Evolutionary conservation across 2,329 filamentous ascomycete genomes (phyloP).

Genomic region (Monosporascus sp.): DNA sequence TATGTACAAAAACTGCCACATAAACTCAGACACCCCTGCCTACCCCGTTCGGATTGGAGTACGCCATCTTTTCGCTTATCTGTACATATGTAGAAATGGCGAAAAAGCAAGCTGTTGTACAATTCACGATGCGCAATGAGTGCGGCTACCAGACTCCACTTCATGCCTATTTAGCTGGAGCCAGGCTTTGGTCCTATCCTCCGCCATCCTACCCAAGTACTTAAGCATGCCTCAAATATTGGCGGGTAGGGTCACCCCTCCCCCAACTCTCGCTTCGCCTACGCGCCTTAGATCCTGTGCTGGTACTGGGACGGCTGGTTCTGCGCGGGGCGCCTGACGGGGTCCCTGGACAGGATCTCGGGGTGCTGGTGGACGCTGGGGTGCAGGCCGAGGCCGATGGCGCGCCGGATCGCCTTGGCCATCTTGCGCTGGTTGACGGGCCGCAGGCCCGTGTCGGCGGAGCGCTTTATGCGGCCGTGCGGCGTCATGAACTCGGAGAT

Average conservation of each 20-base stretch:
- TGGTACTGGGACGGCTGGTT: constrained; percentile 10
- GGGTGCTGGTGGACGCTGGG: constrained; percentile 88
- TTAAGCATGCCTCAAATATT: no score
- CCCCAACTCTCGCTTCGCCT: not conserved
- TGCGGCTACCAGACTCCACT: no score
- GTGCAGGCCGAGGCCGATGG: constrained; percentile 85
- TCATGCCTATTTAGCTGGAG: no score
- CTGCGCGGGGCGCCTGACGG: constrained; percentile 10
- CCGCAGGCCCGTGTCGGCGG: constrained; percentile 70
- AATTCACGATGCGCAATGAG: constrained; percentile 1
- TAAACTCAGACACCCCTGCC: constrained; percentile 1
- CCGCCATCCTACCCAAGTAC: no score
- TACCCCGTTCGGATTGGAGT: no score
- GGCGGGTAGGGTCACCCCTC: no score
- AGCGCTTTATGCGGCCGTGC: constrained; percentile 78
- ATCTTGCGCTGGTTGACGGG: constrained; percentile 90
- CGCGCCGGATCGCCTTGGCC: constrained; percentile 84
- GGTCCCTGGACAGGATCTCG: constrained; percentile 56
- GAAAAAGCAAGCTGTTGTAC: constrained; percentile 19
- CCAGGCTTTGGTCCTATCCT: no score
- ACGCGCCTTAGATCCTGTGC: constrained; percentile 3
- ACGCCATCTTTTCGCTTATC: constrained; percentile 9
- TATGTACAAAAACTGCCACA: constrained; percentile 27
- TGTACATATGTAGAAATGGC: constrained; percentile 21
- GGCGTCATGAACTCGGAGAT: constrained; percentile 83